Evolutionary conservation across 1,284 basidiomycete species (phyloP), one percentile per base, ranked within the genome.

Genomic region (Blastosporella zonata): DNA sequence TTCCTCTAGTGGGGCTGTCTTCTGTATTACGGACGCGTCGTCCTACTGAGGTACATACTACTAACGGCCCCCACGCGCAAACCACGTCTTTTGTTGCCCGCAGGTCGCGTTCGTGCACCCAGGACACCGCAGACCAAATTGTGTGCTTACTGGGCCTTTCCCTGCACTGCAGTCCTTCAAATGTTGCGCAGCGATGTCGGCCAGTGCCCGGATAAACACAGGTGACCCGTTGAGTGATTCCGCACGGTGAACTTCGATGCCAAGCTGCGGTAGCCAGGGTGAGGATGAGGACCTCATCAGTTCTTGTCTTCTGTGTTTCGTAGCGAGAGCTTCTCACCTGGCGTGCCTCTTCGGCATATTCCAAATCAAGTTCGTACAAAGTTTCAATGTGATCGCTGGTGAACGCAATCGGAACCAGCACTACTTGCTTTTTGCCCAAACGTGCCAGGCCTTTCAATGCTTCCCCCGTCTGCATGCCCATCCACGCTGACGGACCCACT

Each of bases 351-450:
- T 88, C 87, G 53, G 79, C 80, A 61, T 98, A 95, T 68, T 99
- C 97, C 47, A 95, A 69, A 69, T 99, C 97, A 41, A 99, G 79
- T 71, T 99, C 97, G 66, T 90, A 99, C 39, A 99, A 76, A 20
- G 97, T 99, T 74, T 99, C 97, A 63, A 99, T 98, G 69, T 99
- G 97, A 71, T 99, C 97, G 65, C 88, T 93, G 15, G 97, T 99
- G 71, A 99, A 99, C 15, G 97, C 96, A 55, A 99, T 94, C 1
- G 97, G 97, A 1, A 99, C 84, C 27, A 97, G 76, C 44, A 97
- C 79, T n/a, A 85, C 84, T 54, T 83, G 84, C 70, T 96, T 97
- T 66, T 83, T 81, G 15, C 93, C 94, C 38, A 91, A 75, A 55
- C 92, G 85, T 33, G 92, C 92, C 45, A 97, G 81, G 10, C 96